These are phyloP conservation scores for Aschersonia sp. DNA, from an alignment of 2,329 filamentous ascomycete species.

Conservation along the genomic window DNA sequence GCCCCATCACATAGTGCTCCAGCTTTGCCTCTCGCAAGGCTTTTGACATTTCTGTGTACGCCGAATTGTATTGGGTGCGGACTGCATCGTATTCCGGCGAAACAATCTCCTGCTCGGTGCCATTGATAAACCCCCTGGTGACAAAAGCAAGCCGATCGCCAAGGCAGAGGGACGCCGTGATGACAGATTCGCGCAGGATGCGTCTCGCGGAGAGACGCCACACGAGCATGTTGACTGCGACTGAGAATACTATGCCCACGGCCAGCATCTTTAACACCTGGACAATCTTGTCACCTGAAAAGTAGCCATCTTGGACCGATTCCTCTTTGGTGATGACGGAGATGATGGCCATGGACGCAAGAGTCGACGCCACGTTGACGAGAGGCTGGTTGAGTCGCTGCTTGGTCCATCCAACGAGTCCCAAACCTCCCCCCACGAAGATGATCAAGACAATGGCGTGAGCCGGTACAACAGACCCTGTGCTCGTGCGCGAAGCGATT, in stretches of 20 bases:
- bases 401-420: slow-evolving; percentile 80
- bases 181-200: slow-evolving; percentile 57
- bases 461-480: slow-evolving; percentile 53
- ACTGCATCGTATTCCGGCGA: slow-evolving; percentile 50
- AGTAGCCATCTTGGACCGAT: slow-evolving; percentile 65
- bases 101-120: slow-evolving; percentile 63
- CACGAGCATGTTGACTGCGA: slow-evolving; percentile 61
- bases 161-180: slow-evolving; percentile 57
- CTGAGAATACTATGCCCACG: slow-evolving; percentile 60
- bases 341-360: slow-evolving; percentile 79
- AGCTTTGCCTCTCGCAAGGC: slow-evolving; percentile 75
- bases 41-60: slow-evolving; percentile 57
- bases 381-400: slow-evolving; percentile 63
- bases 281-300: slow-evolving; percentile 66
- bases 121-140: slow-evolving; percentile 69
- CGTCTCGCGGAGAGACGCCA: slow-evolving; percentile 66
- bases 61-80: slow-evolving; percentile 47
- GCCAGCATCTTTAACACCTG: slow-evolving; percentile 73
- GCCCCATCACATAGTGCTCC: slow-evolving; percentile 73
- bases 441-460: slow-evolving; percentile 68
- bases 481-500: slow-evolving; percentile 55
- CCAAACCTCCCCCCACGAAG: slow-evolving; percentile 75
- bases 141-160: slow-evolving; percentile 73
- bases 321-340: slow-evolving; percentile 86
- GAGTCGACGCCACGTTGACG: slow-evolving; percentile 72